Percentiles rank a stretch among this genome's conserved stretches.
Conservation (phyloP, 805 yeast genomes). For the Wickerhamiella azymoides region DNA sequence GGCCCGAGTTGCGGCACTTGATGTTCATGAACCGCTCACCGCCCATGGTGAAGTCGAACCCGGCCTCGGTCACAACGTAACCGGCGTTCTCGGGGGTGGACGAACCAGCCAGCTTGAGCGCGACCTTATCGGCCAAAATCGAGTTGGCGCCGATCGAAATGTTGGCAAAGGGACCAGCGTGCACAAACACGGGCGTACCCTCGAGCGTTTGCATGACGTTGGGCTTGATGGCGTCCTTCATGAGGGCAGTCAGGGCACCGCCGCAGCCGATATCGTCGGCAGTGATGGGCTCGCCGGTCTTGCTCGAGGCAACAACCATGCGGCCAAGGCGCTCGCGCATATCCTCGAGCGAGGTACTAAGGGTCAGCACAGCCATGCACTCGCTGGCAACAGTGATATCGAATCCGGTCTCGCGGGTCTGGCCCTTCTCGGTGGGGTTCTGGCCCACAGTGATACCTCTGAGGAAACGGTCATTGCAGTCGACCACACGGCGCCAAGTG, state of each 20-base stretch:
- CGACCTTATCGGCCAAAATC: constrained; percentile 84
- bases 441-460: constrained; percentile 82
- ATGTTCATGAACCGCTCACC: constrained; percentile 95
- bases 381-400: constrained; percentile 95
- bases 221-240: constrained; percentile 94
- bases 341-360: constrained; percentile 63
- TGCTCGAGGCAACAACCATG: constrained; percentile 76
- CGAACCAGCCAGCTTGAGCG: constrained; percentile 74
- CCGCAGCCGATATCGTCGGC: constrained; percentile 92
- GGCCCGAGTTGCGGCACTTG: constrained; percentile 85
- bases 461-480: constrained; percentile 81
- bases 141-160: constrained; percentile 95
- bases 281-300: constrained; percentile 67
- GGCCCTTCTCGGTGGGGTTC: constrained; percentile 87
- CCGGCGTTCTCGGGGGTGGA: constrained; percentile 37
- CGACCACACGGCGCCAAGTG: constrained; percentile 87
- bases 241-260: constrained; percentile 86
- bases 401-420: constrained; percentile 75
- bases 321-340: constrained; percentile 78
- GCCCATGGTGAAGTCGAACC: constrained; percentile 98
- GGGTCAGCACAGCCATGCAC: constrained; percentile 88
- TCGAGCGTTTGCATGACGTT: constrained; percentile 94
- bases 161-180: constrained; percentile 97
- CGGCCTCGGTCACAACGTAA: constrained; percentile 93
- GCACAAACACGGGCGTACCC: constrained; percentile 95